Conservation (phyloP, 2,329 filamentous ascomycete genomes). For the Basipetospora chlamydospora region DNA sequence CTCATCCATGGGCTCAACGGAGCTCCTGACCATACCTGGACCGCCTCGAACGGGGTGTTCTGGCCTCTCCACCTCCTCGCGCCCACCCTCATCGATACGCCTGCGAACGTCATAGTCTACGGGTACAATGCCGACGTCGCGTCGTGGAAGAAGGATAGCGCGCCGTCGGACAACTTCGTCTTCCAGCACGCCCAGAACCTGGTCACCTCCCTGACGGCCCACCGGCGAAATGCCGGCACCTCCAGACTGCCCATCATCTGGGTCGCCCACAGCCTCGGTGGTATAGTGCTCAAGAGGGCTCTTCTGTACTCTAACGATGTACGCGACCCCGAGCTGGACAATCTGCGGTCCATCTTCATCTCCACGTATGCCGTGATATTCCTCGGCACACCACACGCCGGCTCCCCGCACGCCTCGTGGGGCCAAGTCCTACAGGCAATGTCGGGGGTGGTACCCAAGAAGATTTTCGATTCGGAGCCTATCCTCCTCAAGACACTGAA, state of each 20-base stretch:
- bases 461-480: slow-evolving; percentile 51
- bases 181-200: slow-evolving; percentile 59
- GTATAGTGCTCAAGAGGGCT: slow-evolving; percentile 56
- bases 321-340: slow-evolving; percentile 42
- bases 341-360: slow-evolving; percentile 53
- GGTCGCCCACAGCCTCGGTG: slow-evolving; percentile 60
- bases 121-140: slow-evolving; percentile 59
- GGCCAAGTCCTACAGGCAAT: slow-evolving; percentile 53
- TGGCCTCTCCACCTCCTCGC: slow-evolving; percentile 54
- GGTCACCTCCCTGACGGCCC: slow-evolving; percentile 45
- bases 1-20: slow-evolving; percentile 61
- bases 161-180: slow-evolving; percentile 51
- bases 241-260: slow-evolving; percentile 56
- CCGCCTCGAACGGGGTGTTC: slow-evolving; percentile 40
- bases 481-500: slow-evolving; percentile 57
- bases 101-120: slow-evolving; percentile 54
- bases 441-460: slow-evolving; percentile 49
- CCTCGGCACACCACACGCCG: slow-evolving; percentile 61
- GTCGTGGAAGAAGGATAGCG: slow-evolving; percentile 30
- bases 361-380: slow-evolving; percentile 67
- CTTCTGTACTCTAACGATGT: slow-evolving; percentile 53
- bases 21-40: slow-evolving; percentile 49
- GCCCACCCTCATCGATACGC: slow-evolving; percentile 35
- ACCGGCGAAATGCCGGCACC: slow-evolving; percentile 43
- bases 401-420: slow-evolving; percentile 55